These are phyloP conservation scores for Chaetomidium leptoderma DNA, from an alignment of 495 filamentous ascomycete genomes.

Conservation along the genomic window DNA sequence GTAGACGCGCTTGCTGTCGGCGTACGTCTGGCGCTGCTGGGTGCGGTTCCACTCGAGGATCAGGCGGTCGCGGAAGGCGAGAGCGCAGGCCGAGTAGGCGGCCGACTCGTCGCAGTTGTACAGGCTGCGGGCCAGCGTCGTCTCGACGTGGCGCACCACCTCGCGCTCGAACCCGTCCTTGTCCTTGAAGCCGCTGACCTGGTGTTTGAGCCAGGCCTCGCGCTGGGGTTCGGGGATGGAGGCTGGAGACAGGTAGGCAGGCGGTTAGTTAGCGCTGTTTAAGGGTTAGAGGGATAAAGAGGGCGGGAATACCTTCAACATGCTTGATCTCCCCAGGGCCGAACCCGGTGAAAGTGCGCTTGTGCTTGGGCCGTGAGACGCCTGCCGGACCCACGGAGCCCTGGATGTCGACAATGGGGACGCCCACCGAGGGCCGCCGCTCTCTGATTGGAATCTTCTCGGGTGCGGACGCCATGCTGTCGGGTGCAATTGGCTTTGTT, in stretches of 20 bases:
- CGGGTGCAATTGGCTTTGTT: background rate
- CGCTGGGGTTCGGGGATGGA: constrained; percentile 84
- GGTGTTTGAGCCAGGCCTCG: constrained; percentile 81
- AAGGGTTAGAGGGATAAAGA: too few species aligned
- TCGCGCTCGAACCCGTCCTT: constrained; percentile 69
- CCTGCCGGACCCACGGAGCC: constrained; percentile 71
- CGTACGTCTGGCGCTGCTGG: constrained; percentile 88
- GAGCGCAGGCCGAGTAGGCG: constrained; percentile 82
- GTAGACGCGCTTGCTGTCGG: constrained; percentile 89
- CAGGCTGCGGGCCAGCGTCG: constrained; percentile 89
- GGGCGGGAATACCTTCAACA: constrained; percentile 79
- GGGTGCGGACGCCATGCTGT: constrained; percentile 36
- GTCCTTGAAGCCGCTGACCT: constrained; percentile 63
- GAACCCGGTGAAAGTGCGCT: constrained; percentile 88
- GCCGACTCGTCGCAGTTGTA: constrained; percentile 98
- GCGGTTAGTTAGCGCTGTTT: too few species aligned
- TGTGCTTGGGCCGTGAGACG: constrained; percentile 83
- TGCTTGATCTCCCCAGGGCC: constrained; percentile 85
- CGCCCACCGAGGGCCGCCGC: constrained; percentile 71
- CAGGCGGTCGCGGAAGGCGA: constrained; percentile 88
- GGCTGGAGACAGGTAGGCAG: constrained; percentile 31
- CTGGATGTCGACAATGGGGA: constrained; percentile 75
- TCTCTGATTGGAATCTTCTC: constrained; percentile 35
- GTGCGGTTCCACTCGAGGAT: constrained; percentile 97
- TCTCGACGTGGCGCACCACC: constrained; percentile 90